Base-by-base conservation (phyloP, 1,139 yeast genomes). In the Yamadazyma jaroonii region DNA sequence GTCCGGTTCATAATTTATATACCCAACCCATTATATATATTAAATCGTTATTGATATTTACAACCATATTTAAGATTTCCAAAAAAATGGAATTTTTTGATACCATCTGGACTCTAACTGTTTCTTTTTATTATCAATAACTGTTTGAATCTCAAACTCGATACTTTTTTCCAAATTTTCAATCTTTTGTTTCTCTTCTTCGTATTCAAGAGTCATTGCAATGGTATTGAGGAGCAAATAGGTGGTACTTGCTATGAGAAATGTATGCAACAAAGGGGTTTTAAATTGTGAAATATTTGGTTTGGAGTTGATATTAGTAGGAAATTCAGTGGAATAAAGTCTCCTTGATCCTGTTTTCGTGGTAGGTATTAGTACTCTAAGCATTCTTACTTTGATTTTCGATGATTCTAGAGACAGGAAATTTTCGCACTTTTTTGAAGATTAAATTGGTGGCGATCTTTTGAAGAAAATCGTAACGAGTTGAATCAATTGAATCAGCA, bases 241-340 rank as follows among this genome's bases (percentile, higher is more conserved):
- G 0, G 72, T 57, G 1, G 70, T 53, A 3, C 72, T 62, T 3
- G 76, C 74, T 17, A 70, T 48, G 23, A 70, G 57, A 37, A 71
- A 66, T 3, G 70, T 59, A 45, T 71, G 70, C 31, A 64, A 54
- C 14, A 69, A 49, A 5, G 77, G 73, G 41, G 52, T 56, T 37
- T 54, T 57, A 49, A 71, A 71, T 44, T 71, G 67, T 17, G 64
- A 51, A 12, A 71, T 41, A 17, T 46, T 54, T 6, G 76, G 76
- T 42, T 66, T 65, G 27, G 7, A 17, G 20, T 17, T 17, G 20
- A 17, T 17, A n/a, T n/a, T n/a, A n/a, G n/a, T n/a, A n/a, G 20
- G 20, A 17, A 4, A 4, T 4, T 6, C 6, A 6, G 20, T 17
- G 20, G 20, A 4, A 17, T 17, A 17, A 17, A 17, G 6, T 17